Base-by-base conservation (phyloP, 257 asterid species). In the Nicotiana knightiana region DNA sequence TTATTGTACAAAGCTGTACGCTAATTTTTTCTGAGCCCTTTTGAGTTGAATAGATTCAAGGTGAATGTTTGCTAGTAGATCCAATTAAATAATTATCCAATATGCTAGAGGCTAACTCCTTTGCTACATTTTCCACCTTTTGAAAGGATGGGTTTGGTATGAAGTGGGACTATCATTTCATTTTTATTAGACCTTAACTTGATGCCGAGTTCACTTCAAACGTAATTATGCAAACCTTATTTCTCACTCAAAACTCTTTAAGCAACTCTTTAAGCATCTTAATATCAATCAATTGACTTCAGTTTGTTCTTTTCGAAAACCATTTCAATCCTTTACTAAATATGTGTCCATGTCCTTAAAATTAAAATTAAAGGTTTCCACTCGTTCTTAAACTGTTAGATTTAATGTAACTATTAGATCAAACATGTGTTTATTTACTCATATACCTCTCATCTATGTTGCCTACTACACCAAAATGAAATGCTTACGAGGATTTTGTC, bases 181-280 rank as follows among this genome's bases (percentile, higher is more conserved):
- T 75, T 51, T 46, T 15, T 51, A 51, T 10, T 8, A 51, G 15
- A 28, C 80, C 63, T 51, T 81, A 58, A 82, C 88, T 88, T 85
- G 65, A 66, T 67, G 79, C 82, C 67, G 11, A 86, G 84, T 87
- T 91, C 78, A 85, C 89, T 86, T 89, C 28, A 81, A 68, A 59
- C 79, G 12, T 88, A 88, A 90, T 88, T 81, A 90, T 89, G 76
- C 93, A 84, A 87, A 84, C 61, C 91, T 85, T 87, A 53, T 54
- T 77, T 67, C 81, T 73, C 62, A 85, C 90, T 88, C 87, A 80
- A 85, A 77, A 57, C 13, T 54, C 37, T 79, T 35, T 28, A 77
- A 78, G 57, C 70, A 78, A 21, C 15, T 75, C 48, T 2, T 30
- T 55, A 48, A 78, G 58, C 53, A 55, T n/a, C 67, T 55, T 57